These are phyloP conservation scores for Tardiomyces digboiensis DNA, from an alignment of 1,139 yeast genomes.

Conservation along the genomic window DNA sequence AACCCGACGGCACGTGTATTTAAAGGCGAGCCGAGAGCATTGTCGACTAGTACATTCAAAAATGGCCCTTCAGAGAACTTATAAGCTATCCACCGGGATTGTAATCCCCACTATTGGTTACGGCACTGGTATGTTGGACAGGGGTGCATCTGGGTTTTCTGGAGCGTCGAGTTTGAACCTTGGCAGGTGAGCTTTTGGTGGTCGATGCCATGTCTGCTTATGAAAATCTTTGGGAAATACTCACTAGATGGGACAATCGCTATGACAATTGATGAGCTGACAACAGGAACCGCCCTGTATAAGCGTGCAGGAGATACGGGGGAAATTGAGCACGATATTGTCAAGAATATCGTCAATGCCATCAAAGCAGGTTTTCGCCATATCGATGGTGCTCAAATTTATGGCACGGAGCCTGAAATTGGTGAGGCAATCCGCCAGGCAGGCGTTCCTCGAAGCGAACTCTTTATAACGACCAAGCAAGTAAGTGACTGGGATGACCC, in stretches of 20 bases:
- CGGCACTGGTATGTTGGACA: background rate
- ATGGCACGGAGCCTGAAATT: conserved; percentile 17
- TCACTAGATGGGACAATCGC: no score
- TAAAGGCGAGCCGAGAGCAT: no score
- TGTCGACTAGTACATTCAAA: no score
- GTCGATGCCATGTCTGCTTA: no score
- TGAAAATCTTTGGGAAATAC: no score
- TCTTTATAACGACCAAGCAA: conserved; percentile 81
- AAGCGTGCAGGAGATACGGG: background rate
- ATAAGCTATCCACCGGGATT: background rate
- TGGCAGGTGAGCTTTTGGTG: no score
- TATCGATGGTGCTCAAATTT: conserved; percentile 15
- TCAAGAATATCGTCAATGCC: conserved; percentile 16
- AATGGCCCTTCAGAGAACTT: background rate
- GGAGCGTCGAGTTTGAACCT: no score
- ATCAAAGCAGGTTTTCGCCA: conserved; percentile 18
- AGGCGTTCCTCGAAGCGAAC: conserved; percentile 49
- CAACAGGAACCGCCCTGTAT: background rate
- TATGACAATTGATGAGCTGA: no score
- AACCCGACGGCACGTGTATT: no score
- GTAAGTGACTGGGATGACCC: conserved; percentile 54
- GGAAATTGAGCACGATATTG: conserved; percentile 10
- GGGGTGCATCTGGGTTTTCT: no score
- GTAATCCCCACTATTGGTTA: background rate
- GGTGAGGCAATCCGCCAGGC: conserved; percentile 16